Evolutionary conservation across 2,329 filamentous ascomycete genomes (phyloP).

Genomic region (Amphichorda felina): DNA sequence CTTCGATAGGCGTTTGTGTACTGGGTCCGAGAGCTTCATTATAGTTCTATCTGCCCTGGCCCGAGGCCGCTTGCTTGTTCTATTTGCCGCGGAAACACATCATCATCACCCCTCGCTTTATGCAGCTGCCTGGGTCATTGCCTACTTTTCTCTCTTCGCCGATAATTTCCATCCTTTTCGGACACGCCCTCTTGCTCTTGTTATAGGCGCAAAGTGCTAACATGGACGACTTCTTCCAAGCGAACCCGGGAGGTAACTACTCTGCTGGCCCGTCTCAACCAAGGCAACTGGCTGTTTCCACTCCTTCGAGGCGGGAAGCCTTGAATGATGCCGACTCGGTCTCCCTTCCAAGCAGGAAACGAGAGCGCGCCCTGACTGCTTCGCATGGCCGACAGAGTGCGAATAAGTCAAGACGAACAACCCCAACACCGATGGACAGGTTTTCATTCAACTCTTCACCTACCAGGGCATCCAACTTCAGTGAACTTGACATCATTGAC

Average conservation of each 20-base stretch:
- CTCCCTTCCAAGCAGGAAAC: constrained; percentile 16
- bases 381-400: constrained; percentile 5
- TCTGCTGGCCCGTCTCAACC: not conserved
- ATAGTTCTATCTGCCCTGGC: too few relatives aligned
- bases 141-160: too few relatives aligned
- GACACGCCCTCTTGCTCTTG: too few relatives aligned
- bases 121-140: too few relatives aligned
- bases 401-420: constrained; percentile 21
- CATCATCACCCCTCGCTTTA: too few relatives aligned
- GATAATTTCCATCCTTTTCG: too few relatives aligned
- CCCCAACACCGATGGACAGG: constrained; percentile 7
- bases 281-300: not conserved
- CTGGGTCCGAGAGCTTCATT: too few relatives aligned
- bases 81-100: too few relatives aligned
- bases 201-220: not conserved
- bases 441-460: not conserved
- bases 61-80: too few relatives aligned
- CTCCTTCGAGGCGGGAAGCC: not conserved
- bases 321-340: not conserved
- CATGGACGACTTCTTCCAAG: not conserved
- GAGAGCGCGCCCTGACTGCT: constrained; percentile 10
- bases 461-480: constrained; percentile 1
- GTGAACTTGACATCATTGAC: constrained; percentile 22
- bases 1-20: too few relatives aligned
- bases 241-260: too few relatives aligned